phyloP scores from a whole-genome alignment of 2,329 filamentous ascomycete genomes.

The Colletotrichum tropicale region DNA sequence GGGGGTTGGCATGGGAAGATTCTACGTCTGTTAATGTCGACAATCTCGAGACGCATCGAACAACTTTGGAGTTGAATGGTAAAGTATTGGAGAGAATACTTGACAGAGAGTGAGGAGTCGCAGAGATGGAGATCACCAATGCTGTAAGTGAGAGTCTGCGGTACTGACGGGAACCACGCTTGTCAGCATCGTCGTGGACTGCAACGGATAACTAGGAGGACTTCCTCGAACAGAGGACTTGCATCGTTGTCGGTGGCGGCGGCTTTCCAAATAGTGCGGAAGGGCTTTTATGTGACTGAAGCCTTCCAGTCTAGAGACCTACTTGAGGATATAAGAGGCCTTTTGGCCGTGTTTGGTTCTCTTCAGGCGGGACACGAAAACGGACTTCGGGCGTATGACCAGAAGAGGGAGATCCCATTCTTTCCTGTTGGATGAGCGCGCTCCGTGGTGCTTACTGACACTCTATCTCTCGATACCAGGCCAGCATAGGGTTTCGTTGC shows the following conservation, averaged over 20 bases:
- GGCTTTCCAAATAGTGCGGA: background rate
- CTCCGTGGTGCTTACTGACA: background rate
- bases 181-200: background rate
- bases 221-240: rapidly evolving
- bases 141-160: background rate
- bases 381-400: no score
- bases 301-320: background rate
- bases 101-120: background rate
- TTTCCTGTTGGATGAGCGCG: background rate
- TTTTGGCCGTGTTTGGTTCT: background rate
- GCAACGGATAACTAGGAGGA: no score
- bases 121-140: background rate
- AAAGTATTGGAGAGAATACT: background rate
- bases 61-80: background rate
- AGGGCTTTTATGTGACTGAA: background rate
- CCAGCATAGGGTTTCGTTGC: no score
- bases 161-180: background rate
- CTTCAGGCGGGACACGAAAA: no score
- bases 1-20: no score
- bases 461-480: background rate
- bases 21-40: background rate
- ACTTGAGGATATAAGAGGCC: background rate
- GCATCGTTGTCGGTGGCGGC: background rate
- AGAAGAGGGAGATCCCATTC: background rate
- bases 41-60: background rate